phyloP scores from a whole-genome alignment of 345 rosid genomes.

The Eucalyptus sideroxylon region DNA sequence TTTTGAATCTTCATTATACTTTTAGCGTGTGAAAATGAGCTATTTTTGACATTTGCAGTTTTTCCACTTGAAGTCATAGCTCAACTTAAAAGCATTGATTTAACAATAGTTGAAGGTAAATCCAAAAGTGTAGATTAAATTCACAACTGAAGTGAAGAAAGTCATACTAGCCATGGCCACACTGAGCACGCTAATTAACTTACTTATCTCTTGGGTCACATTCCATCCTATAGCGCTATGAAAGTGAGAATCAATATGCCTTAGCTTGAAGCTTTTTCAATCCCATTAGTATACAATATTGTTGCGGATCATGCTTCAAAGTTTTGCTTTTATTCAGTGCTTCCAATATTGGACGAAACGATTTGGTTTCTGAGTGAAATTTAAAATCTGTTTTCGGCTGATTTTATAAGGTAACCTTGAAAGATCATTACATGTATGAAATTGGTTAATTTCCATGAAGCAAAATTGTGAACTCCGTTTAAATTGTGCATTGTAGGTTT shows the following conservation, averaged over 20 bases:
- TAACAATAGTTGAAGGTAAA: background rate
- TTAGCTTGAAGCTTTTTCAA: background rate
- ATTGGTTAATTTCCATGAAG: background rate
- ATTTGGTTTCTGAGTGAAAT: background rate
- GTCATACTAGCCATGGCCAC: background rate
- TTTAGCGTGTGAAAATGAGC: background rate
- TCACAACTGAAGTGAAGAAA: background rate
- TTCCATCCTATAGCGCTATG: background rate
- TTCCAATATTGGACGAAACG: background rate
- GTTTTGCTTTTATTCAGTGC: background rate
- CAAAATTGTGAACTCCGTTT: background rate
- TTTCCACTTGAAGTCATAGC: background rate
- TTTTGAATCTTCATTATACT: background rate
- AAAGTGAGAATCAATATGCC: background rate
- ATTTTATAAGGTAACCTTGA: background rate
- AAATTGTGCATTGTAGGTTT: conserved; percentile 47
- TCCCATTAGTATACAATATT: background rate
- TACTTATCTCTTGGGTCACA: background rate
- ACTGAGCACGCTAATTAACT: background rate
- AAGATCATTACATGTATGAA: background rate
- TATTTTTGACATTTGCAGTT: background rate
- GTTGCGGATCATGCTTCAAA: background rate
- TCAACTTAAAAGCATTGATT: background rate
- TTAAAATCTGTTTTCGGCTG: background rate
- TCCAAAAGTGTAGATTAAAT: background rate